Percentiles rank a stretch among this genome's conserved stretches.
phyloP scores from a whole-genome alignment of 345 rosid genomes.

The Euphorbia lathyris region DNA sequence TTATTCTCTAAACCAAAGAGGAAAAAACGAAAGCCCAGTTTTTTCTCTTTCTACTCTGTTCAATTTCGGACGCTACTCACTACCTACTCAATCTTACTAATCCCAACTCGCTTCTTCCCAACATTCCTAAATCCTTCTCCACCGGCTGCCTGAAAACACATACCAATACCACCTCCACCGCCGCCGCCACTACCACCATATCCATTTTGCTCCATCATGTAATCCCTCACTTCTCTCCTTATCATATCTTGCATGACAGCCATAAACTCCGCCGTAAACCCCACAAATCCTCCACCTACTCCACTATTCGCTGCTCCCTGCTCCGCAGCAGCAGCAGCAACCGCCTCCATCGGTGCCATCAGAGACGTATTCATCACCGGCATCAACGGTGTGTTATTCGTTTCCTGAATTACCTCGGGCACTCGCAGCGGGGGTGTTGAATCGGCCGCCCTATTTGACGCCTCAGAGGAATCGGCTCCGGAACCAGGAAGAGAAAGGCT shows the following conservation, averaged over 20 bases:
- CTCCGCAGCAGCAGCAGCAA: constrained; percentile 8
- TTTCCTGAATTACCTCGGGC: constrained; percentile 1
- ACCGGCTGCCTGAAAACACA: constrained; percentile 50
- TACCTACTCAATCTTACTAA: constrained; percentile 50
- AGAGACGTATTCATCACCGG: background rate
- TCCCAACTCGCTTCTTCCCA: constrained; percentile 51
- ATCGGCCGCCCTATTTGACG: constrained; percentile 35
- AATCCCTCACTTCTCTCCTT: constrained; percentile 74
- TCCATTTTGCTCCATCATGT: constrained; percentile 59
- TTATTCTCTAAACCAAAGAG: constrained; percentile 43
- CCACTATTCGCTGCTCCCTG: constrained; percentile 26
- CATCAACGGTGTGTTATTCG: background rate
- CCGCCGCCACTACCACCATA: constrained; percentile 15
- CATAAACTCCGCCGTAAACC: constrained; percentile 66
- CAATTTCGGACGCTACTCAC: background rate
- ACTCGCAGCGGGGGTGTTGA: constrained; percentile 20
- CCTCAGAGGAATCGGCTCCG: constrained; percentile 47
- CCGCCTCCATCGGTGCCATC: background rate
- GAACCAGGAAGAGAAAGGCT: constrained; percentile 70
- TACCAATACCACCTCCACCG: constrained; percentile 19
- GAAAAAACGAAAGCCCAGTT: constrained; percentile 24
- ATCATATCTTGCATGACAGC: constrained; percentile 93
- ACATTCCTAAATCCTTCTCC: constrained; percentile 64
- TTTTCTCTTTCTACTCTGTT: background rate
- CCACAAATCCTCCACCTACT: constrained; percentile 37